Conservation (phyloP, 176 grass and related monocot genomes). For the Miscanthus lutarioriparius region DNA sequence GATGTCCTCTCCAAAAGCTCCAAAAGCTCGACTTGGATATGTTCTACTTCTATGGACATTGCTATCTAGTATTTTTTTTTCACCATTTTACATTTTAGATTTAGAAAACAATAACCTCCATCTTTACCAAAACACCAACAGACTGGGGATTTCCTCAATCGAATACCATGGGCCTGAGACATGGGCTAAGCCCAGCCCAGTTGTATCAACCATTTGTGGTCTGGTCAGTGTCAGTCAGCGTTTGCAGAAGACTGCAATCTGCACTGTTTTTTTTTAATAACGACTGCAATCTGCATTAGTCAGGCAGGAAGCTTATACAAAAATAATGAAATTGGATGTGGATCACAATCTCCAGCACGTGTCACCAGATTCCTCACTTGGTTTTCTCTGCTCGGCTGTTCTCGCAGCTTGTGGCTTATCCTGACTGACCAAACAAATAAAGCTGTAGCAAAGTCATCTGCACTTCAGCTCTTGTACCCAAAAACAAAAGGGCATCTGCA, state of each 20-base stretch:
- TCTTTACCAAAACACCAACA: no score
- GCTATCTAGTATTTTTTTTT: no score
- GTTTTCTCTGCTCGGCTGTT: neutral
- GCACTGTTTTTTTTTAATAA: no score
- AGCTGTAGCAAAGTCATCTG: neutral
- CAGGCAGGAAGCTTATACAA: neutral
- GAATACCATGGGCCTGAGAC: neutral
- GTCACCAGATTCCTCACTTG: neutral
- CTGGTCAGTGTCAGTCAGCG: neutral
- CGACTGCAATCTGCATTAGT: neutral
- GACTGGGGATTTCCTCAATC: neutral
- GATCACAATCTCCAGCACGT: neutral
- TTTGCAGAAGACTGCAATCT: slow-evolving; percentile 15
- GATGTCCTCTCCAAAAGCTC: no score
- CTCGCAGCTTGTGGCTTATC: neutral
- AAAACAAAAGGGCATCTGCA: neutral
- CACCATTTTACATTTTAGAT: no score
- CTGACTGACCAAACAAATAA: neutral
- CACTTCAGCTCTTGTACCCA: neutral
- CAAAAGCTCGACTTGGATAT: no score
- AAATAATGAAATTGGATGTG: neutral
- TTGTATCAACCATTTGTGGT: neutral
- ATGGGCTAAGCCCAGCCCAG: neutral
- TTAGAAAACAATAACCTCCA: no score
- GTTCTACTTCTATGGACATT: no score